Base-by-base conservation (phyloP, 345 rosid genomes). In the Luvunga scandens region DNA sequence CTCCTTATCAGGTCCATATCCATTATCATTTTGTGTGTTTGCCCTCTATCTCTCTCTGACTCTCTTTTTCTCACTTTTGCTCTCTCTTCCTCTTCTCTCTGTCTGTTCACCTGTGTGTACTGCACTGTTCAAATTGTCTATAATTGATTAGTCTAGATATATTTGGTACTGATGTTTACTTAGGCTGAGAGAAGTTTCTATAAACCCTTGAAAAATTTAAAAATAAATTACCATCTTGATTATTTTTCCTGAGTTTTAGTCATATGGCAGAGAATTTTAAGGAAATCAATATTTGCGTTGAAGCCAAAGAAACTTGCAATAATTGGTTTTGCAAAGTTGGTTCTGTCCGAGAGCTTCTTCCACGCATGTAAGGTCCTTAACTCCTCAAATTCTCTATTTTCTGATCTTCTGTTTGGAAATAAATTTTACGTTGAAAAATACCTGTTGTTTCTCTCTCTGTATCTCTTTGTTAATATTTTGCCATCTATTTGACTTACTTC, bases 281-380 rank as follows among this genome's bases (percentile, higher is more conserved):
- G 82, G 95, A 91, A 75, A 87, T 76, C 82, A 89, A 89, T 84
- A 84, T 91, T 34, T 82, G 89, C 76, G 63, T 77, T 24, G 95
- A 90, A 85, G 98, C 98, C 59, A 95, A 89, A 87, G 98, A 91
- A 88, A 93, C 95, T 63, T 95, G 95, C 88, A 73, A 91, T 81
- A 95, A 95, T 85, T 95, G 98, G 98, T 91, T 93, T 83, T 87
- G 84, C 88, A 95, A 95, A 89, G 89, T 93, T 74, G 91, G 97
- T 79, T 89, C 97, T 28, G 84, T 93, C 65, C 86, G 80, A 78
- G 98, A 95, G 83, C 97, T 95, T 84, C 98, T 93, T 82, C 97
- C 95, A 68, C 94, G 97, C 89, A 88, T 95, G 98, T 95, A 84
- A 86, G 77, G 77, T 84, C 75, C 75, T 61, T 77, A 65, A 71